phyloP scores from a whole-genome alignment of 192 early-diverging fungal genomes.

The Backusella australiensis region DNA sequence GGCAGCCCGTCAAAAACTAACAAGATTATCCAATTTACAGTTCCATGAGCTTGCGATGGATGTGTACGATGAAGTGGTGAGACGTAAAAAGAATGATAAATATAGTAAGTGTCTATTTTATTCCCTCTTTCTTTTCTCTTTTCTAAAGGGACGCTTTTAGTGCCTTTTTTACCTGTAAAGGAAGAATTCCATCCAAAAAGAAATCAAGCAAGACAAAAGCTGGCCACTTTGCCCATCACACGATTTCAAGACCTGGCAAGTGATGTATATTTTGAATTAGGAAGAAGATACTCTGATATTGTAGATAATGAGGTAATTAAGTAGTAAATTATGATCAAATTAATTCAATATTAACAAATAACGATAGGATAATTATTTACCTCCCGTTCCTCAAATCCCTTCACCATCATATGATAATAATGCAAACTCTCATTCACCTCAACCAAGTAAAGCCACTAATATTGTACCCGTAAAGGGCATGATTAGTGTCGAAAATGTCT shows the following conservation, averaged over 20 bases:
- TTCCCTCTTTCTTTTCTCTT: slow-evolving; percentile 5
- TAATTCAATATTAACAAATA: background rate
- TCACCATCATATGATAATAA: background rate
- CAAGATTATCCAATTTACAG: slow-evolving; percentile 74
- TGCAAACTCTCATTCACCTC: background rate
- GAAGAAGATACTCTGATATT: slow-evolving; percentile 54
- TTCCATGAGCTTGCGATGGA: slow-evolving; percentile 93
- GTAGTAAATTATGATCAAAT: background rate
- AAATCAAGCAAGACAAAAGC: slow-evolving; percentile 94
- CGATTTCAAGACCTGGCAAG: slow-evolving; percentile 92
- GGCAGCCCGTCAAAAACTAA: slow-evolving; percentile 73
- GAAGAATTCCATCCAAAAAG: slow-evolving; percentile 93
- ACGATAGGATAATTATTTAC: background rate
- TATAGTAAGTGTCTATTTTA: slow-evolving; percentile 47
- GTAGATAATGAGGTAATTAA: slow-evolving; percentile 20
- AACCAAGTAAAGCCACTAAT: slow-evolving; percentile 25
- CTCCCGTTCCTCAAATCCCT: slow-evolving; percentile 21
- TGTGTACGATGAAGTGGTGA: slow-evolving; percentile 91
- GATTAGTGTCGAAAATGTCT: slow-evolving; percentile 18
- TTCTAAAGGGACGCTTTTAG: slow-evolving; percentile 30
- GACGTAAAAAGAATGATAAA: slow-evolving; percentile 56
- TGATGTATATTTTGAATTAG: slow-evolving; percentile 81
- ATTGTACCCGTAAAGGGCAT: slow-evolving; percentile 25
- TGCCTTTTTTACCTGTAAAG: slow-evolving; percentile 78
- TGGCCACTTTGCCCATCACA: slow-evolving; percentile 79